Evolutionary conservation across 345 rosid genomes (phyloP).

Genomic region (Hypericum androsaemum): DNA sequence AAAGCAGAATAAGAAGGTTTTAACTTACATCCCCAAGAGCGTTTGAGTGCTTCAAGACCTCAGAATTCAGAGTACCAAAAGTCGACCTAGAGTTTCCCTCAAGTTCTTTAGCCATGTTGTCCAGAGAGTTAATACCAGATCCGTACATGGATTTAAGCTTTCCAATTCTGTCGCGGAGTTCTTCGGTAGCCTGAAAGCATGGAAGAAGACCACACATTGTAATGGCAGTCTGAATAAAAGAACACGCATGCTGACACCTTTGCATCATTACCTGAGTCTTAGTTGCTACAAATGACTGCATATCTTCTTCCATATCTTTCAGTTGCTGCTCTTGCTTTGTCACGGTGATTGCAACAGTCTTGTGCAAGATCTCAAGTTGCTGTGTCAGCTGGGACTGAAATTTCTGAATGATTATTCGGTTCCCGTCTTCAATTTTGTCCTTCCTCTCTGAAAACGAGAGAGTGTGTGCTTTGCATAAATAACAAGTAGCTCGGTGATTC

Average conservation of each 20-base stretch:
- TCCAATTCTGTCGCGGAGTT: slow-evolving; percentile 64
- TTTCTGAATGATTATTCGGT: slow-evolving; percentile 55
- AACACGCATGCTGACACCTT: slow-evolving; percentile 3
- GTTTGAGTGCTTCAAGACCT: slow-evolving; percentile 75
- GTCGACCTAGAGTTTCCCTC: slow-evolving; percentile 75
- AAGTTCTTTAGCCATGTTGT: slow-evolving; percentile 68
- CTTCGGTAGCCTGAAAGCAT: slow-evolving; percentile 65
- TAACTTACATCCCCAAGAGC: slow-evolving; percentile 69
- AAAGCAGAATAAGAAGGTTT: slow-evolving; percentile 4
- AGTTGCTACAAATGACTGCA: slow-evolving; percentile 81
- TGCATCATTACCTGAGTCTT: slow-evolving; percentile 55
- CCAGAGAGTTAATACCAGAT: slow-evolving; percentile 69
- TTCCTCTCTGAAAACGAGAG: slow-evolving; percentile 61
- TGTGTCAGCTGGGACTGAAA: slow-evolving; percentile 79
- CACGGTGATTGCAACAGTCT: slow-evolving; percentile 74
- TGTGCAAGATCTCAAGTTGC: slow-evolving; percentile 81
- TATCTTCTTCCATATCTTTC: slow-evolving; percentile 87
- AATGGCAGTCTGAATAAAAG: neutral
- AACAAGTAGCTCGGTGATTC: no score
- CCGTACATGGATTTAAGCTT: slow-evolving; percentile 56
- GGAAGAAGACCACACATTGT: slow-evolving; percentile 11
- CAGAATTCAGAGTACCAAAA: slow-evolving; percentile 60
- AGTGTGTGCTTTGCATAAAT: neutral
- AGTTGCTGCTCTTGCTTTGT: slow-evolving; percentile 84
- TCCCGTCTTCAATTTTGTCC: slow-evolving; percentile 87